A percentile compares a stretch with the other conserved stretches of the same genome.
Evolutionary conservation across 352 stramenopile species (phyloP).

Genomic region (Phytophthora cactorum): DNA sequence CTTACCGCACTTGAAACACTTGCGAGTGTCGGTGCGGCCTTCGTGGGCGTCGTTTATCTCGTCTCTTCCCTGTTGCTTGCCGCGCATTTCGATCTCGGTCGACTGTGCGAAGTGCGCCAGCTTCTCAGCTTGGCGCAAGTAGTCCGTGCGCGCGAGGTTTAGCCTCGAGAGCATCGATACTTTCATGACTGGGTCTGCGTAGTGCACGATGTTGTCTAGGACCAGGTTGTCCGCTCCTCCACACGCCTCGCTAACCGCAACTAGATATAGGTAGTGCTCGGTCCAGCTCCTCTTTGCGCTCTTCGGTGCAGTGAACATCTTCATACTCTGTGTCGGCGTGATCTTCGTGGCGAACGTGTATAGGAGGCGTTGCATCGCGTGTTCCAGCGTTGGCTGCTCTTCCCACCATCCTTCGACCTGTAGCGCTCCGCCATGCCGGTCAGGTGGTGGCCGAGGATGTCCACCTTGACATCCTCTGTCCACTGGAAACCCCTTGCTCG

Average conservation of each 20-base stretch:
- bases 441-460: conserved; percentile 6
- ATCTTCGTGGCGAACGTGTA: no score
- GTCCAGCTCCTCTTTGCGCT: conserved; percentile 12
- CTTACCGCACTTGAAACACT: no score
- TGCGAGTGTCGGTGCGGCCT: no score
- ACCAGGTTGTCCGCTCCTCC: conserved; percentile 7
- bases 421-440: conserved; percentile 11
- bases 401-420: conserved; percentile 18
- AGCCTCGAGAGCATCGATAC: conserved; percentile 16
- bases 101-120: conserved; percentile 27
- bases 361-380: no score
- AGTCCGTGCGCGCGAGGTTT: conserved; percentile 14
- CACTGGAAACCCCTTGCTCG: no score
- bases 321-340: no score
- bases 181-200: neutral
- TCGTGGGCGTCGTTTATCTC: no score
- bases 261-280: conserved; percentile 28
- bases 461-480: conserved; percentile 10
- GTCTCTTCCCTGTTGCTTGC: neutral
- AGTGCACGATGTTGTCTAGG: conserved; percentile 30
- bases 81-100: conserved; percentile 1
- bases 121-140: conserved; percentile 25
- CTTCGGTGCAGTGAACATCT: conserved; percentile 20
- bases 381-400: conserved; percentile 11
- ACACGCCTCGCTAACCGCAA: no score